Evolutionary conservation across 441 rosid genomes (phyloP), one percentile per base, ranked within the genome.

Genomic region (Kokia cookei): DNA sequence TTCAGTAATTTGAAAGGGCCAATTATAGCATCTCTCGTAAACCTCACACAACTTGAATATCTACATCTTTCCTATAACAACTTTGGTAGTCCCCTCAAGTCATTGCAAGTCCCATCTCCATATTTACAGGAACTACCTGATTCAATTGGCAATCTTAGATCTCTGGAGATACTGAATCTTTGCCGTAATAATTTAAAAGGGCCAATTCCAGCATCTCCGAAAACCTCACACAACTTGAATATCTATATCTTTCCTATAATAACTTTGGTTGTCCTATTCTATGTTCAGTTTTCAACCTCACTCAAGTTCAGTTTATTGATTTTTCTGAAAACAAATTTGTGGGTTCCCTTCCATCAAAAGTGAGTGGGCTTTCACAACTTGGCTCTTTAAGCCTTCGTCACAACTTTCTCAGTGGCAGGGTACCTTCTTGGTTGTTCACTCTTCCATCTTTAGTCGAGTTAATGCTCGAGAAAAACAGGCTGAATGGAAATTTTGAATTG

Each of bases 361-460:
- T 35, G 40, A 35, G 40, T 35, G 8, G 1, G 40, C 48, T 45
- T 45, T 10, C 48, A 35, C 13, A 45, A 8, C 48, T 45, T 45
- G 8, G 48, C 5, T 5, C 6, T 35, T 2, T 35, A 35, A 7
- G 5, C 40, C 6, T 35, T 6, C 7, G 6, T 35, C 40, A 3
- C 3, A 51, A 75, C 47, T 67, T 24, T 17, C 57, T 75, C 17
- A 22, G 11, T 24, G 82, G 79, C 4, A 65, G 29, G 43, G 12
- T 75, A 2, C 74, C 79, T 1, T 22, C 71, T 24, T 27, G 65
- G 50, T 7, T 71, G n/a, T 79, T 75, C 55, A 13, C 50, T 61
- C 35, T 65, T 12, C 75, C 76, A 11, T 58, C 24, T 7, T 24
- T 65, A 8, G 3, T 14, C 17, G 1, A 2, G 3, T 17, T 79